phyloP scores from a whole-genome alignment of 176 grass and related monocot genomes.

The Triticum urartu region DNA sequence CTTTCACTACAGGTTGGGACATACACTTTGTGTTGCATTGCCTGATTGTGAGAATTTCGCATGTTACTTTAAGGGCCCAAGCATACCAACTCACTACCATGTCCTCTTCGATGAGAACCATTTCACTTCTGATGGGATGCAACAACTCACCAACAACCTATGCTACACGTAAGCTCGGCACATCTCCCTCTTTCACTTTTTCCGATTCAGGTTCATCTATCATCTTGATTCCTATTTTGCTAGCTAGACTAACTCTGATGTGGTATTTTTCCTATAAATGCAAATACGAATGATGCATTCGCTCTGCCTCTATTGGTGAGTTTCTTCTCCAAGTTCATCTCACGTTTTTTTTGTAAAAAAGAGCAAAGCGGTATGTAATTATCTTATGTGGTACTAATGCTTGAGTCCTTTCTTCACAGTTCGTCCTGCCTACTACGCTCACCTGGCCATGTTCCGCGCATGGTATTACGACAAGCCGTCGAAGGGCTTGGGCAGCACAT shows the following conservation, averaged over 20 bases:
- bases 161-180: conserved; percentile 61
- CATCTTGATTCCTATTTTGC: not conserved
- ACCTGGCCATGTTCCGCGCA: conserved; percentile 57
- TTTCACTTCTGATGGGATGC: conserved; percentile 46
- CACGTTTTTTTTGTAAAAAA: not conserved
- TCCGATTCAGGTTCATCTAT: not conserved
- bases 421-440: conserved; percentile 72
- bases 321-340: not conserved
- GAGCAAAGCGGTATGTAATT: not conserved
- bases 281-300: conserved; percentile 75
- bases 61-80: conserved; percentile 42
- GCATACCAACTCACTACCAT: conserved; percentile 54
- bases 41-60: not conserved
- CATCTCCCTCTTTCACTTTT: not conserved
- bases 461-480: conserved; percentile 47
- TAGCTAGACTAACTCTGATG: not conserved
- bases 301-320: conserved; percentile 66
- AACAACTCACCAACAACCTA: conserved; percentile 53
- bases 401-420: conserved; percentile 30
- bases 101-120: conserved; percentile 53
- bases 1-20: not conserved
- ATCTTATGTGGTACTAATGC: not conserved
- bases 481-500: conserved; percentile 20
- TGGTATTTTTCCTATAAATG: conserved; percentile 24
- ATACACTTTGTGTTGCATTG: not conserved